A percentile compares a stretch with the other conserved stretches of the same genome.
phyloP scores from a whole-genome alignment of 129 eudicot genomes.

The Flaveria trinervia region DNA sequence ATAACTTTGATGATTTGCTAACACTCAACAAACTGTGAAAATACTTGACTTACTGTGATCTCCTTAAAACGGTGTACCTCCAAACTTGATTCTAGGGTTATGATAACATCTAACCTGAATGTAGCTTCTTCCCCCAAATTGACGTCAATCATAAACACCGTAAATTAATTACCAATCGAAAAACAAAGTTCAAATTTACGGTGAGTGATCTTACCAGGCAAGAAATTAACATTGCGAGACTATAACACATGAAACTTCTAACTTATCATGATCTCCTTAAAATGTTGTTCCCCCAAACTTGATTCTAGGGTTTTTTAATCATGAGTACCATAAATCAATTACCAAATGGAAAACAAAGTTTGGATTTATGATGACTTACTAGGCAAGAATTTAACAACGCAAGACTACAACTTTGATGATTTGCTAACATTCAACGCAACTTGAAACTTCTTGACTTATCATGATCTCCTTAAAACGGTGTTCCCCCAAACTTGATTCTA shows the following conservation, averaged over 20 bases:
- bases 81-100: neutral
- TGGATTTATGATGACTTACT: constrained; percentile 7
- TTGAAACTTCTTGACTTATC: neutral
- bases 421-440: neutral
- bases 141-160: no score
- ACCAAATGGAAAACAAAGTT: constrained; percentile 2
- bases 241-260: neutral
- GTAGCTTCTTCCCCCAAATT: constrained; percentile 2
- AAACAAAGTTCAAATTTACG: neutral
- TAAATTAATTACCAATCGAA: neutral
- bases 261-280: neutral
- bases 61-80: neutral
- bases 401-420: neutral
- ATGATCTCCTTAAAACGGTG: neutral
- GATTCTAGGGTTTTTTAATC: neutral
- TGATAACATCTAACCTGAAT: neutral
- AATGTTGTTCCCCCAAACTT: neutral
- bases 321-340: neutral
- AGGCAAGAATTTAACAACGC: neutral
- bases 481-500: constrained; percentile 1
- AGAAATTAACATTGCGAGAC: neutral
- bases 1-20: neutral
- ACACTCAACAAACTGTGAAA: neutral
- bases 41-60: neutral
- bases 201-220: constrained; percentile 9